Evolutionary conservation across 208 protist species (phyloP), one percentile per base, ranked within the genome.

Genomic region (Trypanosoma avium): DNA sequence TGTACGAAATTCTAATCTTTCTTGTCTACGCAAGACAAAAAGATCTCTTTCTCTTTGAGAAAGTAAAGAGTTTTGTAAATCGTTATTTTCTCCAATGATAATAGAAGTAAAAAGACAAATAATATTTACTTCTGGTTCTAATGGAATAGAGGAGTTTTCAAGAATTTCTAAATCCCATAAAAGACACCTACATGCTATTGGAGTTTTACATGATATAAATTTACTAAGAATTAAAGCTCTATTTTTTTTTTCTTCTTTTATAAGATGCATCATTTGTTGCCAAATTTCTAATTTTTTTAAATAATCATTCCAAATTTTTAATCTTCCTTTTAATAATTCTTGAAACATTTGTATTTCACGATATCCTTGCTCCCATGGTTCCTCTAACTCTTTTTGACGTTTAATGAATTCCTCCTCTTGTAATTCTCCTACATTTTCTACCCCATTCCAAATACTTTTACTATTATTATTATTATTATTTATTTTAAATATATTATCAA

Each of bases 131-230:
- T 38, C 71, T 0, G 77, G 79, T 60, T 80, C 74, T 3, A 82
- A 61, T 12, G 46, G 61, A 19, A 84, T 68, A 35, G 64, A 59
- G 8, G 83, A 90, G 61, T 75, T 61, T 73, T 76, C 66, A 17
- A 83, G 65, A 42, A 90, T 63, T 58, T 86, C 73, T 38, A 78
- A 58, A 45, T 88, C 82, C 49, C 65, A 80, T 12, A 54, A 56
- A 22, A 84, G 52, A 52, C 73, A 79, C 8, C 57, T 45, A 38
- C 82, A 88, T 24, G 82, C 72, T 13, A 67, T 33, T 12, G 82
- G 82, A 40, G 63, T 60, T n/a, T 26, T 27, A 56, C 83, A 90
- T 3, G 83, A 90, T 4, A 81, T 43, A 57, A 84, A 90, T 27
- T 75, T 40, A 19, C 62, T 70, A 1, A 92, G 65, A 1, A 92